Evolutionary conservation across 805 yeast genomes (phyloP), one percentile per base, ranked within the genome.

Genomic region (Pichia gijzeniarum): DNA sequence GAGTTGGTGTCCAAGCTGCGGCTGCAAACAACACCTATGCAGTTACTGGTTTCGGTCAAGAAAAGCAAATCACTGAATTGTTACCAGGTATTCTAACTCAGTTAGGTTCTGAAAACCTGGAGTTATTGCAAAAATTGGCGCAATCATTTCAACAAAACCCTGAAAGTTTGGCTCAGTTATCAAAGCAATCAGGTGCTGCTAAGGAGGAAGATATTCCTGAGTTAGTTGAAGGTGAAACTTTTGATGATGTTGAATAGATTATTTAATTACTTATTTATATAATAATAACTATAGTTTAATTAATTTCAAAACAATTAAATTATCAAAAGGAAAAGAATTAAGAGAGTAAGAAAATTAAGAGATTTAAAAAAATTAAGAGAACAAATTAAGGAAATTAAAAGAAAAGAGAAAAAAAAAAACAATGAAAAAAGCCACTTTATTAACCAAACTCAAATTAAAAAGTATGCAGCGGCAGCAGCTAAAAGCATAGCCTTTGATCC

Each of bases 1-100:
- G 93, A 70, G 96, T 93, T 57, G 95, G 93, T 72, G 93, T 90
- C 54, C 97, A 91, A 76, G 86, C 86, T 58, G 88, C 96, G 60
- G 81, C 86, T 60, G 83, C 82, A 62, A 75, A 83, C 77, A 90
- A 91, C 81, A 85, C 95, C 55, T 86, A 83, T 68, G 95, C 95
- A 59, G 83, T 93, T 77, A 85, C 88, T 69, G 99, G 99, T 69
- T 80, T 82, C 70, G 86, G 95, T 54, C 93, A 87, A 71, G 93
- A 88, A 73, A 90, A 88, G 82, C 77, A 80, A 57, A 79, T 91
- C 64, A 82, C 93, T 57, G 96, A 90, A 62, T 80, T 93, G 73
- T 79, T 91, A 59, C 98, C 98, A 62, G 84, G 80, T 70, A 88
- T 91, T 71, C 80, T 91, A 66, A 90, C 95, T 60, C 96, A 90